phyloP scores from a whole-genome alignment of 495 filamentous ascomycete species.

The Cercophora samala region DNA sequence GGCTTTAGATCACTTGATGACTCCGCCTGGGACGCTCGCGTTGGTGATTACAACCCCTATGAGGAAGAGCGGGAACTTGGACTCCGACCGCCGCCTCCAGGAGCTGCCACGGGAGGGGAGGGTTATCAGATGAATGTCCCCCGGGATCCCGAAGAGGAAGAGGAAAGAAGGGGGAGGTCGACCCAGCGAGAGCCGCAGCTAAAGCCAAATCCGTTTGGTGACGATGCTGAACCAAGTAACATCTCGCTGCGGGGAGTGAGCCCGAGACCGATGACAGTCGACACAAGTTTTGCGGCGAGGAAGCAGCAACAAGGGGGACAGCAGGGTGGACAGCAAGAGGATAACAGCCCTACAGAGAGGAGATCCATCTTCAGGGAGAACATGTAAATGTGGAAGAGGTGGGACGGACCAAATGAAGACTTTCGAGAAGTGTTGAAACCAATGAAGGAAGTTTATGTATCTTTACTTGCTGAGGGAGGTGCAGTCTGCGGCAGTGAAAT shows the following conservation, averaged over 20 bases:
- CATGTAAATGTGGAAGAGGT: conserved; percentile 32
- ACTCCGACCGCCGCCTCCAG: conserved; percentile 25
- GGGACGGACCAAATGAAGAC: background rate
- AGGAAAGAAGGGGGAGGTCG: conserved; percentile 36
- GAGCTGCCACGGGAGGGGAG: conserved; percentile 25
- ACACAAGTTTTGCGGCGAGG: conserved; percentile 30
- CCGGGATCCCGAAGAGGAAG: conserved; percentile 6
- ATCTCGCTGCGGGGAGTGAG: conserved; percentile 55
- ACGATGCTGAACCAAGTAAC: conserved; percentile 54
- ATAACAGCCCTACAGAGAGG: conserved; percentile 44
- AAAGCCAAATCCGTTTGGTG: conserved; percentile 53
- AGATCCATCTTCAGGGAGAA: conserved; percentile 52
- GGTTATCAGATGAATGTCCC: conserved; percentile 50
- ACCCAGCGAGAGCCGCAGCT: conserved; percentile 7
- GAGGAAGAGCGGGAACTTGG: conserved; percentile 65
- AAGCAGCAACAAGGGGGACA: conserved; percentile 7
- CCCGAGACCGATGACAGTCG: conserved; percentile 45
- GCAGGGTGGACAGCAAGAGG: conserved; percentile 23
- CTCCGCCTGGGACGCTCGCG: conserved; percentile 68
- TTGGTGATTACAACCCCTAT: conserved; percentile 58
- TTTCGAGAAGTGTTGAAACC: background rate
- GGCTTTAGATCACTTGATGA: conserved; percentile 57
- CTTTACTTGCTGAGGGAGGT: background rate
- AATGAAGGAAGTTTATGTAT: background rate
- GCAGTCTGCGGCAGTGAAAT: background rate